Base-by-base conservation (phyloP, 2,329 filamentous ascomycete species). In the Helminthosporium solani region DNA sequence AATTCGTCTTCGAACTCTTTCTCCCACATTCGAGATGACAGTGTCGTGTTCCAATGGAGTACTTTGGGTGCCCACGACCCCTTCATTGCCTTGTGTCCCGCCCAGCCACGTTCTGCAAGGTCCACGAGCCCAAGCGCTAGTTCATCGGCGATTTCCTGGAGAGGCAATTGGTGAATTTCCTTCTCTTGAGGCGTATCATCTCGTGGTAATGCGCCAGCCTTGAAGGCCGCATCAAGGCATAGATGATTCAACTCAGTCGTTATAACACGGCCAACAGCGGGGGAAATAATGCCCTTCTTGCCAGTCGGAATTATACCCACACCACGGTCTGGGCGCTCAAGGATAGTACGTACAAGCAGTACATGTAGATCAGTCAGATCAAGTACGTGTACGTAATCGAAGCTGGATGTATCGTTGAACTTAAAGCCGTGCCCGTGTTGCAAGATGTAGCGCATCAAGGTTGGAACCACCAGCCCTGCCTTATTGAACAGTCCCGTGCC, bases 401-500 rank as follows among this genome's bases (percentile, higher is more conserved):
- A 53, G n/a, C 54, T 54, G 7, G 49, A 55, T 16, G 46, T 51
- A 6, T 58, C 50, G 21, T 55, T 55, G 6, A 57, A 37, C 27
- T 55, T 58, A 33, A 46, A 57, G 2, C 50, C 57, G 35, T 60
- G 45, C 1, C 55, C 51, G 38, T 57, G 51, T 33, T 55, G 42
- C 3, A 58, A 38, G 14, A 52, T 46, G 21, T 55, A 55, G 36
- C 35, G 40, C 37, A 55, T 35, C 16, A 50, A 37, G 18, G 47
- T 28, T 7, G 56, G 56, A 19, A 58, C 49, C 16, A 54, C 52
- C 11, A 56, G 30, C 7, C 45, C 51, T 30, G 47, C 43, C 16
- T 25, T 25, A 15, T 57, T 55, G 44, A 55, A 58, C 15, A 53
- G 40, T 2, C 53, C 57, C 11, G 33, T 46, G 5, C 57, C 57